phyloP scores from a whole-genome alignment of 352 stramenopile genomes.

The Phytophthora sojae region DNA sequence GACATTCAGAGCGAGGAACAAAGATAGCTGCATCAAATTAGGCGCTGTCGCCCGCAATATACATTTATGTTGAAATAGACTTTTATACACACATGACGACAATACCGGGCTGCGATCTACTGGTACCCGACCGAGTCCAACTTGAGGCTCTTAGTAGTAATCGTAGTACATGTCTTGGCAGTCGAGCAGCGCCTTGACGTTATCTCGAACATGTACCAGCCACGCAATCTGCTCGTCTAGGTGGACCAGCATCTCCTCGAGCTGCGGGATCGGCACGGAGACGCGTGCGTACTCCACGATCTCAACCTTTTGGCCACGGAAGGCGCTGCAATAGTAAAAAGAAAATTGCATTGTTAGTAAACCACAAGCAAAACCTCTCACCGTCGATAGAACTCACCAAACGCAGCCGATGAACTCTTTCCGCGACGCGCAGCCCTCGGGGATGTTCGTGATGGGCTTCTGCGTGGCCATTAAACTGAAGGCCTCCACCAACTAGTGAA shows the following conservation, averaged over 20 bases:
- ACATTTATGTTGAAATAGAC: constrained; percentile 25
- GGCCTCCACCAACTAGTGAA: constrained; percentile 72
- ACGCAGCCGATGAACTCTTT: constrained; percentile 85
- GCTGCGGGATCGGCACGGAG: constrained; percentile 71
- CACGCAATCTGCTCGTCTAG: constrained; percentile 70
- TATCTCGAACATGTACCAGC: constrained; percentile 77
- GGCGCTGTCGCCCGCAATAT: constrained; percentile 18
- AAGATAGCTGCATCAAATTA: constrained; percentile 23
- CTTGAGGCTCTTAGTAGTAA: constrained; percentile 29
- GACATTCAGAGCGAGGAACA: not conserved
- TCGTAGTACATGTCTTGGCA: constrained; percentile 59
- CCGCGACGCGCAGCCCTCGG: constrained; percentile 70
- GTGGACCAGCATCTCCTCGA: constrained; percentile 82
- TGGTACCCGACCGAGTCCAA: not conserved
- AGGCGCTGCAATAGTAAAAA: constrained; percentile 43
- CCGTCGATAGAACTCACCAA: constrained; percentile 51
- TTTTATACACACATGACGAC: constrained; percentile 25
- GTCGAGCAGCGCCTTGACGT: constrained; percentile 75
- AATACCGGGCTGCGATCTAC: not conserved
- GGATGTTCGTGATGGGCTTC: constrained; percentile 61
- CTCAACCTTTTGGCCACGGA: constrained; percentile 79
- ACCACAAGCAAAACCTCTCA: not conserved
- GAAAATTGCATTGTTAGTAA: not conserved
- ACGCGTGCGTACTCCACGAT: constrained; percentile 80
- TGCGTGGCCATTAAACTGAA: constrained; percentile 69